phyloP scores from a whole-genome alignment of 176 grass and related monocot genomes.

The Cenchrus fungigraminus region DNA sequence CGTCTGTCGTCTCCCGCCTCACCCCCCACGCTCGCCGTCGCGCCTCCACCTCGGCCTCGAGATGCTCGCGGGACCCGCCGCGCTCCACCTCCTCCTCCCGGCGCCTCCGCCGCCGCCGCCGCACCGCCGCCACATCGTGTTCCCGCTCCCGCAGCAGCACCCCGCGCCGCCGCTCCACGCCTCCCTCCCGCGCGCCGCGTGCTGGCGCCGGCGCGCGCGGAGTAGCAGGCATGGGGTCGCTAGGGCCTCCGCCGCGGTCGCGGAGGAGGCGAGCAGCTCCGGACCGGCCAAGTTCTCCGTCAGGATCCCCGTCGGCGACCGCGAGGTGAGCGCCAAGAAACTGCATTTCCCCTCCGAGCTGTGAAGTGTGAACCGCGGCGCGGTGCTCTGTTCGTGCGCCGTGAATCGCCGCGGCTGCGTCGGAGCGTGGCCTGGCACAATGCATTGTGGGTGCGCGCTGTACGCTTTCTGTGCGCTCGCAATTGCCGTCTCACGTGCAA shows the following conservation, averaged over 20 bases:
- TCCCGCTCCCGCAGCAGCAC: slow-evolving; percentile 30
- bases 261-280: slow-evolving; percentile 33
- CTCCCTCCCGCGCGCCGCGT: slow-evolving; percentile 24
- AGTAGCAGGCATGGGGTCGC: slow-evolving; percentile 11
- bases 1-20: slow-evolving; percentile 31
- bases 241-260: slow-evolving; percentile 28
- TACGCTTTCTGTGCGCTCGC: background rate
- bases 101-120: slow-evolving; percentile 31
- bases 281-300: slow-evolving; percentile 67
- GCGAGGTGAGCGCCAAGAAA: slow-evolving; percentile 55
- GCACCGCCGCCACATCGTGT: slow-evolving; percentile 26
- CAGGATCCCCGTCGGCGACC: slow-evolving; percentile 83
- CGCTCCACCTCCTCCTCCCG: slow-evolving; percentile 47
- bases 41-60: background rate
- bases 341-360: background rate
- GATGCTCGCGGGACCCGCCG: slow-evolving; percentile 57
- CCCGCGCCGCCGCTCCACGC: slow-evolving; percentile 37
- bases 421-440: background rate
- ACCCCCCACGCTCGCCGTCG: background rate
- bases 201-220: slow-evolving; percentile 24
- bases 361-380: background rate
- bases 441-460: background rate
- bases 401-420: background rate
- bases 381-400: background rate
- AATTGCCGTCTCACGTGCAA: background rate